phyloP scores from a whole-genome alignment of 1,284 basidiomycete genomes.

The Naganishia albida region DNA sequence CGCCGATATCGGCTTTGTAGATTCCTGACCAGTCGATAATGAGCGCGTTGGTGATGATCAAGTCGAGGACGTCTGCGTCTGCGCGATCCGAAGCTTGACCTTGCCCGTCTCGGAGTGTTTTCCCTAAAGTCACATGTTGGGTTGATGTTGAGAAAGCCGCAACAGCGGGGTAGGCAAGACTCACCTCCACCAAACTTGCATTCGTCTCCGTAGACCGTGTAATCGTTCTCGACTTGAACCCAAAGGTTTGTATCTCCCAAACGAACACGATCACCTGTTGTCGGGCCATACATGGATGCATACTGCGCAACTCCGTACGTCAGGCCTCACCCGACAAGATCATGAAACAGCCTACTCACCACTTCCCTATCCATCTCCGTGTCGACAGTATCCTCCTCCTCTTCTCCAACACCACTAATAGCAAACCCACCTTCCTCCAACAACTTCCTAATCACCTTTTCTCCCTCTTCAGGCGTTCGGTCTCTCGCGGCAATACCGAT shows the following conservation, averaged over 20 bases:
- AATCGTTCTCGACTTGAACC: constrained; percentile 89
- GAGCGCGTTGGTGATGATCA: constrained; percentile 92
- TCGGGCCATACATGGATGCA: constrained; percentile 92
- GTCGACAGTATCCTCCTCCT: constrained; percentile 36
- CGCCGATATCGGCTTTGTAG: constrained; percentile 98
- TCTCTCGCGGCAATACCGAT: constrained; percentile 58
- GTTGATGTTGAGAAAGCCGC: too few relatives aligned
- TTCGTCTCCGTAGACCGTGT: constrained; percentile 74
- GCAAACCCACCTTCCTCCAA: constrained; percentile 60
- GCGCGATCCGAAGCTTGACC: constrained; percentile 81
- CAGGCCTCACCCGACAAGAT: constrained; percentile 1
- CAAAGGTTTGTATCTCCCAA: constrained; percentile 88
- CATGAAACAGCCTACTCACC: constrained; percentile 41
- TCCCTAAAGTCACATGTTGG: constrained; percentile 60
- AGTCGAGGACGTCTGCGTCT: constrained; percentile 73
- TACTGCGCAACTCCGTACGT: constrained; percentile 56
- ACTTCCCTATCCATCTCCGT: constrained; percentile 52
- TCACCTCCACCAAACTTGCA: constrained; percentile 94
- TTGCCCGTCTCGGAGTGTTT: constrained; percentile 93
- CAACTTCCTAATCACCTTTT: constrained; percentile 57
- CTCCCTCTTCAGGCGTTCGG: constrained; percentile 34
- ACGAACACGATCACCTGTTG: constrained; percentile 82
- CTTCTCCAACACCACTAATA: constrained; percentile 39
- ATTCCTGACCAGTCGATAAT: constrained; percentile 95
- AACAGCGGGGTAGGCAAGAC: constrained; percentile 26